Evolutionary conservation across 2,329 filamentous ascomycete species (phyloP).

Genomic region (Zasmidium citrigriseum): DNA sequence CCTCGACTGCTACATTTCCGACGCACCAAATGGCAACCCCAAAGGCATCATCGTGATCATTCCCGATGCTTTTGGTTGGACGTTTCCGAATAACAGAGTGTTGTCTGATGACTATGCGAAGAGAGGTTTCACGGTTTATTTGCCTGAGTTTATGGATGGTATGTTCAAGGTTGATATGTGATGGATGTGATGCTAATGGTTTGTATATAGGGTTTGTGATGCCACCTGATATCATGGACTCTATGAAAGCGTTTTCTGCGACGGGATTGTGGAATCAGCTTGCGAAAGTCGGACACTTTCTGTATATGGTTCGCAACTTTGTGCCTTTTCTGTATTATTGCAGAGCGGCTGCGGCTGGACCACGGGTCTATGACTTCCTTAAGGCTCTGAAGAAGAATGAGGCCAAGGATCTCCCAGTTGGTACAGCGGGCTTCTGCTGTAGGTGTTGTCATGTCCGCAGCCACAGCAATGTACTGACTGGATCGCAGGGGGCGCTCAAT

Average conservation of each 20-base stretch:
- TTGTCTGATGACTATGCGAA: constrained; percentile 40
- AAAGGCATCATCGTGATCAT: constrained; percentile 41
- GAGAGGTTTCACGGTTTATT: constrained; percentile 32
- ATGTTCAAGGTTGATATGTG: not conserved
- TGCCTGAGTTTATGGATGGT: constrained; percentile 43
- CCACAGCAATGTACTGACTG: too few relatives aligned
- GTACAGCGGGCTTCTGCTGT: constrained; percentile 36
- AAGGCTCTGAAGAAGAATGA: constrained; percentile 31
- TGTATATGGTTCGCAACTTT: constrained; percentile 24
- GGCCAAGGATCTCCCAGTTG: constrained; percentile 32
- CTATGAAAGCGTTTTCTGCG: constrained; percentile 31
- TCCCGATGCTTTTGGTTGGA: constrained; percentile 41
- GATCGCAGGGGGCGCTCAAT: constrained; percentile 35
- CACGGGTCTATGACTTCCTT: constrained; percentile 32
- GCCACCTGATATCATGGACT: constrained; percentile 30
- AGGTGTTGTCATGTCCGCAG: not conserved
- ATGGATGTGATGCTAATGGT: not conserved
- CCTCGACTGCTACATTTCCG: constrained; percentile 40
- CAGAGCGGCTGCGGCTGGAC: constrained; percentile 27
- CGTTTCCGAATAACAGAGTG: constrained; percentile 38
- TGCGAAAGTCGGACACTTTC: constrained; percentile 33
- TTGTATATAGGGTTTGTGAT: constrained; percentile 26
- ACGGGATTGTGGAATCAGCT: constrained; percentile 34
- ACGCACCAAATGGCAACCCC: constrained; percentile 31
- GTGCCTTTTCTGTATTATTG: constrained; percentile 29